Base-by-base conservation (phyloP, 2,329 filamentous ascomycete species). In the Colletotrichum graminicola region DNA sequence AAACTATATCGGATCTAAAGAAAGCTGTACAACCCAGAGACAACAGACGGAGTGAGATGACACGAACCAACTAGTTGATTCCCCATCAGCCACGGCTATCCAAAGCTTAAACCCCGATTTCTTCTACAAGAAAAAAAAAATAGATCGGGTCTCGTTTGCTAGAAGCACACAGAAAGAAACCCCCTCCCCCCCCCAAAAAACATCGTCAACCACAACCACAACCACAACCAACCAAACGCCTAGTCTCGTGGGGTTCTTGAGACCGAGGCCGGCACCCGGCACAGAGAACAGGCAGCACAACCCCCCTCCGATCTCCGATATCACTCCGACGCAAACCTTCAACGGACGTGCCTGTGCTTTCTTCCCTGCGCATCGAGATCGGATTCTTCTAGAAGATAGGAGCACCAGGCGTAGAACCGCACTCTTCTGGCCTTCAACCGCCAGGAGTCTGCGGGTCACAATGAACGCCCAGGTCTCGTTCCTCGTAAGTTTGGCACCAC, bases 381-480 rank as follows among this genome's bases (percentile, higher is more conserved):
- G 41, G 32, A 43, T 66, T 56, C 57, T 61, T 43, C 34, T 59
- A 60, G 11, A 71, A 45, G 36, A 10, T 54, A 52, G 26, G 51
- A 10, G 59, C 39, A 34, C 26, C 16, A 62, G 57, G 36, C 34
- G 32, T 26, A 32, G 61, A 26, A 55, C 43, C n/a, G 45, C 21
- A 32, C 66, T 66, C 52, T 55, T 63, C 41, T 66, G 39, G 69
- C 52, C 34, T 54, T 57, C 26, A 12, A 43, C 43, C 29, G 59
- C 54, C 60, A 36, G 65, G n/a, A 55, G 57, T 43, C 21, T 68
- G 52, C 52, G 66, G 26, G 47, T 41, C 77, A 83, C 72, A 74
- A 89, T 89, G 87, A 88, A 86, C 75, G 86, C 87, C 68, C 86
- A 88, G 78, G 85, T 89, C 76, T 87, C 85, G 26, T 52, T 52